Base-by-base conservation (phyloP, 768 basidiomycete species). In the Suillus hirtellus region DNA sequence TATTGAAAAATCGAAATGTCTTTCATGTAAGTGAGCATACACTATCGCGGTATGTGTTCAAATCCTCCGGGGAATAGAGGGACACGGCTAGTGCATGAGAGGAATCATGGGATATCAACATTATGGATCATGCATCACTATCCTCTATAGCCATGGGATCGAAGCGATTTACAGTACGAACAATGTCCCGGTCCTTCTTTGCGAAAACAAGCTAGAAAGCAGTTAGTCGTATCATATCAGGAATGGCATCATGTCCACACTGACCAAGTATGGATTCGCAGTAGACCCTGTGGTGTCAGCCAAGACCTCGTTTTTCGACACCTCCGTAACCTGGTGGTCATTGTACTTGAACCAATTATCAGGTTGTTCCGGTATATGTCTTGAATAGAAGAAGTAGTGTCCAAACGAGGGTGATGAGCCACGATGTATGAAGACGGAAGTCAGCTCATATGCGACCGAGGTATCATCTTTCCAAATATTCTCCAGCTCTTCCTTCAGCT, bases 321-420 rank as follows among this genome's bases (percentile, higher is more conserved):
- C 92, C 34, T 86, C 81, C 4, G 86, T 82, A 10, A 99, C 93
- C 63, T 86, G 87, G 43, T 93, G 93, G 72, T 98, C 96, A 72
- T 98, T 98, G 78, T 96, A 95, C 77, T 96, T 96, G 84, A 95
- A 94, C 93, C 95, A 98, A 50, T 84, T 82, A 63, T 97, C 90
- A 12, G 89, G 88, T 27, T 86, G 76, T 55, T 86, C 84, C 1
- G 95, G 96, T 15, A 97, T 80, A 73, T 94, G 84, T 46, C 95
- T 84, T 61, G 95, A 93, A 74, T 96, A 97, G 76, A 98, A 93
- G 81, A 95, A 99, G 76, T 97, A 97, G 73, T 97, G 96, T 3
- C 95, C 95, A 78, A 87, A 95, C 8, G 90, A 90, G 2, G 93
- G 88, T 19, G 88, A 90, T 60, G 89, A 84, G 55, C 95, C 96